A percentile compares a stretch with the other conserved stretches of the same genome.
These are phyloP conservation scores for Halenospora varia DNA, from an alignment of 495 filamentous ascomycete species.

Conservation along the genomic window DNA sequence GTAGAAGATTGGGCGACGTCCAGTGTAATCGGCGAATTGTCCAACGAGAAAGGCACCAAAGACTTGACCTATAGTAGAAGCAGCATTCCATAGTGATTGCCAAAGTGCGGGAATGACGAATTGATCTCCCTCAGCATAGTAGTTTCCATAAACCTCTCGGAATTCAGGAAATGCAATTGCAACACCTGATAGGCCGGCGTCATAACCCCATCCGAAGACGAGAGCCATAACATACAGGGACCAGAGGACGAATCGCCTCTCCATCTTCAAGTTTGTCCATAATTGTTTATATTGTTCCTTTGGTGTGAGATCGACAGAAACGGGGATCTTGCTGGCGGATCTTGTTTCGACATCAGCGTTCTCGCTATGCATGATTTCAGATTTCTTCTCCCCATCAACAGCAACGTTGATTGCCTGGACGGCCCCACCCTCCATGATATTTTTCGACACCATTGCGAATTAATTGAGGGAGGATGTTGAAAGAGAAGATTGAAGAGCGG, in stretches of 20 bases:
- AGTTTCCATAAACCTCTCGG: background rate
- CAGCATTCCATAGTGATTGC: slow-evolving; percentile 5
- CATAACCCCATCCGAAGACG: slow-evolving; percentile 3
- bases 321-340: background rate
- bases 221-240: background rate
- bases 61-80: background rate
- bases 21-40: background rate
- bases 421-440: background rate
- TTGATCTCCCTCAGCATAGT: background rate
- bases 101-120: background rate
- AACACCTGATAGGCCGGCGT: background rate
- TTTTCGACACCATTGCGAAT: background rate
- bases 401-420: background rate
- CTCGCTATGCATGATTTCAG: background rate
- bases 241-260: background rate
- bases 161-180: slow-evolving; percentile 1
- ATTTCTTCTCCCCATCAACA: background rate
- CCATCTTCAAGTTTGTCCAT: background rate
- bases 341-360: background rate
- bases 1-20: slow-evolving; percentile 8
- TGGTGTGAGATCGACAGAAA: slow-evolving; percentile 1
- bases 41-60: background rate
- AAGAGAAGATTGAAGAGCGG: background rate
- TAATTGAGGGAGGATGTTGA: too few relatives aligned
- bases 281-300: slow-evolving; percentile 1